These are phyloP conservation scores for Aphanomyces invadans DNA, from an alignment of 352 stramenopile genomes.

Conservation along the genomic window DNA sequence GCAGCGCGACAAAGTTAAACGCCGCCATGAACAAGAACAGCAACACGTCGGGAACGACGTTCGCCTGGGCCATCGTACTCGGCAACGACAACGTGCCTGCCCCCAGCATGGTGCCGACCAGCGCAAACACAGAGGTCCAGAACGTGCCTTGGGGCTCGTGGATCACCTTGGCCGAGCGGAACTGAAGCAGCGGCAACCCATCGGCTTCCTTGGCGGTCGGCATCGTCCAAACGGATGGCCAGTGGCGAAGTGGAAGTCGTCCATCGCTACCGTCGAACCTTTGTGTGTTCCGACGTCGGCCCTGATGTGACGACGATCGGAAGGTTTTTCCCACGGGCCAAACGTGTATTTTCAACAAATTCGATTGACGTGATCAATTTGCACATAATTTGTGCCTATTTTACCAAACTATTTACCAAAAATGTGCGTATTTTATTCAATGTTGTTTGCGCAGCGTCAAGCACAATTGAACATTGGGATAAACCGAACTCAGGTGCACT, in stretches of 20 bases:
- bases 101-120: constrained; percentile 77
- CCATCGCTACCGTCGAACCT: too few species aligned
- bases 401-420: too few species aligned
- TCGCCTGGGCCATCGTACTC: constrained; percentile 48
- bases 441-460: too few species aligned
- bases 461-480: too few species aligned
- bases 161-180: not conserved
- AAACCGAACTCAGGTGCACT: too few species aligned
- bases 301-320: not conserved
- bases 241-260: not conserved
- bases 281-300: not conserved
- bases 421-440: too few species aligned
- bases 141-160: not conserved
- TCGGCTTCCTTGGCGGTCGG: not conserved
- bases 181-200: not conserved
- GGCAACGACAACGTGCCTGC: constrained; percentile 63
- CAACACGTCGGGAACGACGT: constrained; percentile 37
- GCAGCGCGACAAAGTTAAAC: constrained; percentile 54
- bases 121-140: constrained; percentile 28
- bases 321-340: not conserved
- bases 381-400: too few species aligned
- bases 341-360: too few species aligned
- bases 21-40: constrained; percentile 51
- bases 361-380: too few species aligned
- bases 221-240: too few species aligned